These are phyloP conservation scores for Deuterostichococcus epilithicus DNA, from an alignment of 139 green algal genomes.

Conservation along the genomic window DNA sequence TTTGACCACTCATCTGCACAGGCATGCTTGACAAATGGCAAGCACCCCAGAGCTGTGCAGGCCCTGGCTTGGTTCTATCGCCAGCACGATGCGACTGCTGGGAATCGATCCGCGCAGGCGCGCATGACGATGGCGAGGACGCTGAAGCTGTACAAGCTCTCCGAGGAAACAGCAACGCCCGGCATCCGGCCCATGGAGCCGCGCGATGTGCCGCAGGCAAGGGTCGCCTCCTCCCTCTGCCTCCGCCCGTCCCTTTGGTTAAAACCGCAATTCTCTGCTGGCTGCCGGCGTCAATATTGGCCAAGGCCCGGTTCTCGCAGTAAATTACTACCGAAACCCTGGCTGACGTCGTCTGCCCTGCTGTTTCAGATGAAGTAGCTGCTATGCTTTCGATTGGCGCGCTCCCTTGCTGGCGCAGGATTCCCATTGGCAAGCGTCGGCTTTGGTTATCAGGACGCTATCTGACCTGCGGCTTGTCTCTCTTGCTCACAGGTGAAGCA, in stretches of 20 bases:
- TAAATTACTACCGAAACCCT: no score
- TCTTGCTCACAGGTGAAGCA: conserved; percentile 46
- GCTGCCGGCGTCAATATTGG: no score
- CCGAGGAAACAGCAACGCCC: conserved; percentile 60
- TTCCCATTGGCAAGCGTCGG: background rate
- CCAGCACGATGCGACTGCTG: no score
- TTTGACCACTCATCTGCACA: no score
- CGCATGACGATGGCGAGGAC: conserved; percentile 91
- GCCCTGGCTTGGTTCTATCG: no score
- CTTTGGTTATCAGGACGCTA: background rate
- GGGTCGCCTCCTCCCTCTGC: background rate
- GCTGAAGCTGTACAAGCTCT: conserved; percentile 94
- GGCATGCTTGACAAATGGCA: no score
- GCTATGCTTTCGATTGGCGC: no score
- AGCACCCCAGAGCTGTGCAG: no score
- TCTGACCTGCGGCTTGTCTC: background rate
- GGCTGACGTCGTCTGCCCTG: no score
- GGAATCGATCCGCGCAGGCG: conserved; percentile 40
- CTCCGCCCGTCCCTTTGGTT: background rate
- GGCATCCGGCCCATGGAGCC: conserved; percentile 73
- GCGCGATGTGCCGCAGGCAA: conserved; percentile 62
- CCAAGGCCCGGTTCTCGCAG: no score
- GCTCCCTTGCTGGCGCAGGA: no score
- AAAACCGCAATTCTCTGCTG: background rate
- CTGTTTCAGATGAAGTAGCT: no score